These are phyloP conservation scores for Phylloporus sp. DNA, from an alignment of 1,284 basidiomycete species.

Conservation along the genomic window DNA sequence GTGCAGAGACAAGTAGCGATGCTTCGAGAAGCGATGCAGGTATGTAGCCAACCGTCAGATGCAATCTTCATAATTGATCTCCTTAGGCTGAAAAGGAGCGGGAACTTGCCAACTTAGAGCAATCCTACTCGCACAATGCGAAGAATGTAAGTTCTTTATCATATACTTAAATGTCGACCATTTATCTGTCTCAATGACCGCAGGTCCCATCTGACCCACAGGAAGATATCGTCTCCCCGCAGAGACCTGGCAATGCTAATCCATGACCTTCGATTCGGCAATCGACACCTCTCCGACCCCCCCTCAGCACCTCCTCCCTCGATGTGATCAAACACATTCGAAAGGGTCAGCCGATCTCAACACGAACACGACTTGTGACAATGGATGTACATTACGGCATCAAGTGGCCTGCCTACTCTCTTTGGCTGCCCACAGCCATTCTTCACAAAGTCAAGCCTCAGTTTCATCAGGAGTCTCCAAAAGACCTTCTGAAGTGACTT, in stretches of 20 bases:
- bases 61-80: neutral
- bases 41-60: too few species aligned
- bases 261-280: neutral
- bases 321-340: neutral
- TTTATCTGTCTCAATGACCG: neutral
- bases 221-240: neutral
- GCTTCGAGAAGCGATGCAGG: neutral
- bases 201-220: neutral
- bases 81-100: neutral
- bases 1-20: neutral
- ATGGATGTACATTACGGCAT: neutral
- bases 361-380: neutral
- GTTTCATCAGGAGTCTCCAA: too few species aligned
- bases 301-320: neutral
- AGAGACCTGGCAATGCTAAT: neutral
- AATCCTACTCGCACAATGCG: neutral
- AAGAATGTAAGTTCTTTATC: neutral
- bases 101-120: neutral
- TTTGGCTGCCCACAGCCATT: too few species aligned
- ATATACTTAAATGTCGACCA: neutral
- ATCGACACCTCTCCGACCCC: too few species aligned
- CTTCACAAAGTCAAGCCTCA: too few species aligned
- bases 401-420: too few species aligned
- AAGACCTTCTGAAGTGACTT: too few species aligned
- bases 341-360: neutral